Conservation (phyloP, 148 eudicot species). For the Camellia granthamiana region DNA sequence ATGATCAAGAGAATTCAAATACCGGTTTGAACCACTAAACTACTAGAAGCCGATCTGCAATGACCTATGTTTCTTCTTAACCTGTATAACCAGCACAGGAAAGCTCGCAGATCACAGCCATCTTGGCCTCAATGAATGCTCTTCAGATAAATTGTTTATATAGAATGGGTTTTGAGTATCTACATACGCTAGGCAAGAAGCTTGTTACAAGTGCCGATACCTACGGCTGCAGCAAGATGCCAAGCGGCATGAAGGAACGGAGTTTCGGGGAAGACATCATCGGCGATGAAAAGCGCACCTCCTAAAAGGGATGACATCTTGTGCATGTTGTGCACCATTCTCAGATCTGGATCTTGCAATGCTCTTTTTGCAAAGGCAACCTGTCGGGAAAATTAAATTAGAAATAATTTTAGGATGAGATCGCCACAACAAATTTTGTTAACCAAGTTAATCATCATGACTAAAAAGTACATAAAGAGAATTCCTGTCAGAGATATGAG, state of each 20-base stretch:
- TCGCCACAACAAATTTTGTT: too few species aligned
- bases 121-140: not conserved
- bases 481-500: too few species aligned
- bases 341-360: conserved; percentile 69
- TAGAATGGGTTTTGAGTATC: not conserved
- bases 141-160: not conserved
- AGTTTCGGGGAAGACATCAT: conserved; percentile 70
- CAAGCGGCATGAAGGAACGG: conserved; percentile 93
- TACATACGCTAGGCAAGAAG: conserved; percentile 53
- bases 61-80: too few species aligned
- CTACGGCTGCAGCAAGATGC: conserved; percentile 97
- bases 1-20: too few species aligned
- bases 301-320: conserved; percentile 81
- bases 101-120: too few species aligned
- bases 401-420: not conserved
- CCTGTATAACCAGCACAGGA: too few species aligned
- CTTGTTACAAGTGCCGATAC: conserved; percentile 88
- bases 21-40: not conserved
- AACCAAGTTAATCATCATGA: too few species aligned
- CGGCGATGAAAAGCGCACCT: conserved; percentile 79
- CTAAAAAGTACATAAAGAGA: too few species aligned
- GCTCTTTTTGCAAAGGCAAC: conserved; percentile 89
- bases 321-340: conserved; percentile 76
- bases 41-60: not conserved
- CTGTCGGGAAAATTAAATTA: conserved; percentile 27